Percentiles rank a stretch among this genome's conserved stretches.
Evolutionary conservation across 495 filamentous ascomycete genomes (phyloP).

Genomic region (Staphylotrichum tortipilum): DNA sequence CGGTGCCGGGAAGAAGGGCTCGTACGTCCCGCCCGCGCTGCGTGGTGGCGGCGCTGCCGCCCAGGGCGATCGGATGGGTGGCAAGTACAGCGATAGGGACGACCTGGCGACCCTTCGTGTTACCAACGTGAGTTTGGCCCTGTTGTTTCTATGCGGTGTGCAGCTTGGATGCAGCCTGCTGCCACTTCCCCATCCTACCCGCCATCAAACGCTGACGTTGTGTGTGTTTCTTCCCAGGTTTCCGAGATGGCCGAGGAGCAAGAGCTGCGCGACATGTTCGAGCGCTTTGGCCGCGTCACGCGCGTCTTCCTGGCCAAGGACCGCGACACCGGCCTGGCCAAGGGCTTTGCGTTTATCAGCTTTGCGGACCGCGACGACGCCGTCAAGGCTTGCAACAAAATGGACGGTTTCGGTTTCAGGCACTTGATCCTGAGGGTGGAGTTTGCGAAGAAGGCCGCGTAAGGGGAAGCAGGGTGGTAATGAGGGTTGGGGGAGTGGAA

Average conservation of each 20-base stretch:
- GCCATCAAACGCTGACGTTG: constrained; percentile 8
- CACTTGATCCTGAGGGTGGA: constrained; percentile 86
- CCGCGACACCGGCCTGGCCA: constrained; percentile 84
- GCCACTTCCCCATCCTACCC: too few relatives aligned
- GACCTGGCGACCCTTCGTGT: constrained; percentile 92
- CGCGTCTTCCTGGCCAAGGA: constrained; percentile 97
- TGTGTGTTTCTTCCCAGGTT: constrained; percentile 46
- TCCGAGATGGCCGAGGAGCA: constrained; percentile 94
- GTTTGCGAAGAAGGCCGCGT: constrained; percentile 72
- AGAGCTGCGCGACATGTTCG: constrained; percentile 94
- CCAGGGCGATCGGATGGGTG: constrained; percentile 79
- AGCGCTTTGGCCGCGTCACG: constrained; percentile 90
- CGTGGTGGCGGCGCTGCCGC: constrained; percentile 58
- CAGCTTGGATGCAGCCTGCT: constrained; percentile 1
- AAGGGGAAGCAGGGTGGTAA: constrained; percentile 2
- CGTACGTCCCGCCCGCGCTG: constrained; percentile 88
- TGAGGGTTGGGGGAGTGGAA: background rate
- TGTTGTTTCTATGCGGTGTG: constrained; percentile 18
- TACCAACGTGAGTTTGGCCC: constrained; percentile 75
- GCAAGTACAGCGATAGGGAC: constrained; percentile 84
- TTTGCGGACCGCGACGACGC: constrained; percentile 85
- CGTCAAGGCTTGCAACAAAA: constrained; percentile 84
- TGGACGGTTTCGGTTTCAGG: constrained; percentile 93
- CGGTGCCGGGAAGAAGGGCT: constrained; percentile 59
- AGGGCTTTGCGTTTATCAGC: constrained; percentile 98